Evolutionary conservation across 176 grass and related monocot species (phyloP), one percentile per base, ranked within the genome.

Genomic region (Calamus simplicifolius): DNA sequence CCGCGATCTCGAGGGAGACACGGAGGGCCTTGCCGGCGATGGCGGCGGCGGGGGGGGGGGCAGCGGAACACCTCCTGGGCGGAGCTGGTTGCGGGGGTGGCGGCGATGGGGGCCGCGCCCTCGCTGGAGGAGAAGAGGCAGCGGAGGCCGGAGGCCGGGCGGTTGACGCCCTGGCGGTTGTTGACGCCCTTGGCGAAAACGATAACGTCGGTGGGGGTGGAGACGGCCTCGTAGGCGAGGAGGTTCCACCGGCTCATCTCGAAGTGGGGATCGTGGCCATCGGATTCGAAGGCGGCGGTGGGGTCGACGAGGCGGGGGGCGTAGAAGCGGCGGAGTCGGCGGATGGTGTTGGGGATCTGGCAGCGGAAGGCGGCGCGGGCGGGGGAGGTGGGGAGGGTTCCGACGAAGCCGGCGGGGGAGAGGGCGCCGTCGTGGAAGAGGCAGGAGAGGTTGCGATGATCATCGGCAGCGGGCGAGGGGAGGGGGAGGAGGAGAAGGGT

Each of bases 21-120:
- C 68, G 69, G 16, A 72, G 27, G 8, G 59, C 48, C 26, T 26
- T 48, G 18, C 18, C 28, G 2, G 21, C 21, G 21, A 23, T 23
- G 21, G 21, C 21, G 21, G 21, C 62, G 5, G 28, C 49, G 16
- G 75, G 54, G 0, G 89, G 85, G 62, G 1, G 81, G 81, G 61
- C 89, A 95, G 7, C 85, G 82, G 64, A 95, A 86, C 16, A 89
- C 81, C 54, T 95, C 79, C 56, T 95, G 89, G 48, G 82, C 73
- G 23, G 85, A 95, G 5, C 81, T 83, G 10, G 65, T 68, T 1
- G 18, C 65, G 17, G 29, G 12, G 19, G 69, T 29, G 17, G 69
- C 66, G 5, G 66, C 56, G 15, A 85, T 48, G 19, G 59, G 57
- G 52, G 61, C 73, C 4, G 72, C 51, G 3, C 23, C 31, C 2